A percentile compares a stretch with the other conserved stretches of the same genome.
Evolutionary conservation across 805 yeast genomes (phyloP).

Genomic region (Ogataea pignaliae): DNA sequence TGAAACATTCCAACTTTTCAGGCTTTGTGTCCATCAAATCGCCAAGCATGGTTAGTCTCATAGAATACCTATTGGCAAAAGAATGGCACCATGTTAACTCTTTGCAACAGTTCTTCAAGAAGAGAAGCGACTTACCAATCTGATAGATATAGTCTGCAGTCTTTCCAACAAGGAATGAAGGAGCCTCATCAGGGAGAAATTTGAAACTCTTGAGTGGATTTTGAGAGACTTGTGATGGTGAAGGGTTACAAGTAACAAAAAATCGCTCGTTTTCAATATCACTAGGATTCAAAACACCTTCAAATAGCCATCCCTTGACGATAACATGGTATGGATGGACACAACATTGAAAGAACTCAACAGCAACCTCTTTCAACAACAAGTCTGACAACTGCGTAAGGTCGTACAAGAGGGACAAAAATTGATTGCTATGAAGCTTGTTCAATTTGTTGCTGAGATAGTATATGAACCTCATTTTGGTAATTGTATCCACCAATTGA

Average conservation of each 20-base stretch:
- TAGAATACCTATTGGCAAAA: constrained; percentile 9
- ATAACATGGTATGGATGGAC: constrained; percentile 58
- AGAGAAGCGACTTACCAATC: constrained; percentile 69
- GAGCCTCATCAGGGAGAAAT: constrained; percentile 33
- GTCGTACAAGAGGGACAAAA: constrained; percentile 48
- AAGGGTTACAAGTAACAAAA: constrained; percentile 34
- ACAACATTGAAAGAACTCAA: constrained; percentile 39
- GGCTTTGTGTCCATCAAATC: constrained; percentile 32
- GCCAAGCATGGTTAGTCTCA: constrained; percentile 8
- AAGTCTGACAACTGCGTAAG: constrained; percentile 63
- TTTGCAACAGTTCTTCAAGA: constrained; percentile 58
- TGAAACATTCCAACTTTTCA: constrained; percentile 29
- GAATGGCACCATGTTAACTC: constrained; percentile 55
- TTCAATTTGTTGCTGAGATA: constrained; percentile 35
- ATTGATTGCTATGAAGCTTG: constrained; percentile 39
- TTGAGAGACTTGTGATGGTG: background rate
- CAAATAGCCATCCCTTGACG: constrained; percentile 60
- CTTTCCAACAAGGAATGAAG: constrained; percentile 38
- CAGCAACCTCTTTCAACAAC: constrained; percentile 40
- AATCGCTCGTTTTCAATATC: constrained; percentile 55
- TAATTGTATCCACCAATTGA: constrained; percentile 45
- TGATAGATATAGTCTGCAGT: constrained; percentile 47
- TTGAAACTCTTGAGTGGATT: background rate
- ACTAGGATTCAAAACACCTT: constrained; percentile 48
- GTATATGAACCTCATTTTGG: constrained; percentile 54